Evolutionary conservation across 2,329 filamentous ascomycete genomes (phyloP).

Genomic region (Anthostomella pinea): DNA sequence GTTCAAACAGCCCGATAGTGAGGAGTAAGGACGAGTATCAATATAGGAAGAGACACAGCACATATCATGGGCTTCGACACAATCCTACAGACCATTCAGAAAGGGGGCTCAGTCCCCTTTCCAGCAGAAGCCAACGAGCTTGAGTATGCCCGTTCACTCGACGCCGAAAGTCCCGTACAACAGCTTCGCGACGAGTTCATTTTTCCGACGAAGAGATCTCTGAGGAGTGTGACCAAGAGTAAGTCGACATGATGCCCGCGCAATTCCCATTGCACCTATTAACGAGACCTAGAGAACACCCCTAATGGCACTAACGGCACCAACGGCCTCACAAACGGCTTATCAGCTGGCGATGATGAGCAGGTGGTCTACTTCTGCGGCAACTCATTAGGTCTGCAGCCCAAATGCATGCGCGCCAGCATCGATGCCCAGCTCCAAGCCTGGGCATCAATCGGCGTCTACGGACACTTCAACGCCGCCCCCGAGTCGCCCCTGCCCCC

Average conservation of each 20-base stretch:
- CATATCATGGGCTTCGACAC: too few relatives aligned
- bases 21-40: too few relatives aligned
- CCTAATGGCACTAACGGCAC: conserved; percentile 48
- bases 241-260: neutral
- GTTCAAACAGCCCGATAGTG: too few relatives aligned
- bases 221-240: conserved; percentile 47
- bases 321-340: conserved; percentile 21
- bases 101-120: conserved; percentile 31
- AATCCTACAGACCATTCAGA: too few relatives aligned
- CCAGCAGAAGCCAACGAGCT: conserved; percentile 45
- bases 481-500: conserved; percentile 64
- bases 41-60: too few relatives aligned
- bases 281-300: neutral
- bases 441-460: conserved; percentile 81
- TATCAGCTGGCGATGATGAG: conserved; percentile 30
- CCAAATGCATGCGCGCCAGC: conserved; percentile 42
- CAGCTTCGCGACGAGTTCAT: conserved; percentile 69
- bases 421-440: conserved; percentile 38
- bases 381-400: conserved; percentile 85
- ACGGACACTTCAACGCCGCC: conserved; percentile 74
- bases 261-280: neutral
- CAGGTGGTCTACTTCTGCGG: conserved; percentile 77
- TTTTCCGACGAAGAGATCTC: conserved; percentile 70
- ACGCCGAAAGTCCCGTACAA: conserved; percentile 58
- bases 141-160: conserved; percentile 52